Conservation (phyloP, 2,329 filamentous ascomycete genomes). For the Metarhizium rileyi region DNA sequence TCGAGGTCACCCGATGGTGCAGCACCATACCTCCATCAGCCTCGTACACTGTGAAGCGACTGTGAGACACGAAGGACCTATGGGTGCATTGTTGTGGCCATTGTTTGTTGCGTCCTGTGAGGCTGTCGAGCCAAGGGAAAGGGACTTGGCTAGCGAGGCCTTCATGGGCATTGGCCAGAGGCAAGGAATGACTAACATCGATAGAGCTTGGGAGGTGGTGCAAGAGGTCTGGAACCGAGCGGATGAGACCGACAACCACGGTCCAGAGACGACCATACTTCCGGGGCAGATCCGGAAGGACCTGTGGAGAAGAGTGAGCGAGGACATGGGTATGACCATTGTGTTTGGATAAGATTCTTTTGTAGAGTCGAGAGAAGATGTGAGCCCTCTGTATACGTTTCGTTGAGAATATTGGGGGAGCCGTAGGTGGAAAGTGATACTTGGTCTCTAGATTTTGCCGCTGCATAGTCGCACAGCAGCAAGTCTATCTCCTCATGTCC, state of each 20-base stretch:
- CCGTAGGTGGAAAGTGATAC: neutral
- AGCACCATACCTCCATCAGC: slow-evolving; percentile 40
- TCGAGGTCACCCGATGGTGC: slow-evolving; percentile 39
- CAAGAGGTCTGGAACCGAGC: slow-evolving; percentile 51
- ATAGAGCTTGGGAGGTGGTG: slow-evolving; percentile 49
- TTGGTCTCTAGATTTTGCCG: no score
- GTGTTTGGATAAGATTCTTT: slow-evolving; percentile 41
- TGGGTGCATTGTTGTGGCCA: slow-evolving; percentile 55
- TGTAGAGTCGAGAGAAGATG: neutral
- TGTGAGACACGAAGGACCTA: slow-evolving; percentile 46
- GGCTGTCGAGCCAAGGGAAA: slow-evolving; percentile 38
- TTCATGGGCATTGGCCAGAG: slow-evolving; percentile 44
- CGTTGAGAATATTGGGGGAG: neutral
- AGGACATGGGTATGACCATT: slow-evolving; percentile 48
- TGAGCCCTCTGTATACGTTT: neutral
- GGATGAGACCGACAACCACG: slow-evolving; percentile 25
- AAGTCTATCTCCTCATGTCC: no score
- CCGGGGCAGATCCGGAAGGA: slow-evolving; percentile 20
- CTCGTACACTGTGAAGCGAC: slow-evolving; percentile 46
- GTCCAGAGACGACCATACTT: slow-evolving; percentile 5
- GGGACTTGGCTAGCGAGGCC: slow-evolving; percentile 38
- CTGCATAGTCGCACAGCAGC: no score
- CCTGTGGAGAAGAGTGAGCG: slow-evolving; percentile 47
- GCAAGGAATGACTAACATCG: slow-evolving; percentile 58
- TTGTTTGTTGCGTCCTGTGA: slow-evolving; percentile 55